Percentiles rank a stretch among this genome's conserved stretches.
Evolutionary conservation across 257 asterid genomes (phyloP).

Genomic region (Solanum phureja): DNA sequence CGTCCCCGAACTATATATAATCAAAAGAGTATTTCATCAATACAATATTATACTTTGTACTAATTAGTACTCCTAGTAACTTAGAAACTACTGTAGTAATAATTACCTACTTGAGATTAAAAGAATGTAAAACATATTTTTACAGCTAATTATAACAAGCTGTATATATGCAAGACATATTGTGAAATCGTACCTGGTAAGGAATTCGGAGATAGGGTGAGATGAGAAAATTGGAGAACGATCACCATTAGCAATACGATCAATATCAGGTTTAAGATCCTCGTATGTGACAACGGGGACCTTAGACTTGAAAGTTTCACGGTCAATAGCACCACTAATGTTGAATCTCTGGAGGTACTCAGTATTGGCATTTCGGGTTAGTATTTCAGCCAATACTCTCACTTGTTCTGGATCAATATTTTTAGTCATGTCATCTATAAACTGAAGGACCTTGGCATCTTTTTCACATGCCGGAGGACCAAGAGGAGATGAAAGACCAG

Average conservation of each 20-base stretch:
- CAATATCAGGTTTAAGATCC: slow-evolving; percentile 65
- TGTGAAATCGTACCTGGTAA: slow-evolving; percentile 45
- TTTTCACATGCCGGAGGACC: slow-evolving; percentile 37
- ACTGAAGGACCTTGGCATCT: slow-evolving; percentile 42
- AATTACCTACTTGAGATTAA: neutral
- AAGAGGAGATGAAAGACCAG: slow-evolving; percentile 17
- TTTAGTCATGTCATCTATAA: slow-evolving; percentile 58
- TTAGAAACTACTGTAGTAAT: neutral
- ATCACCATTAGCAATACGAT: slow-evolving; percentile 74
- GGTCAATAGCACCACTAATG: slow-evolving; percentile 46
- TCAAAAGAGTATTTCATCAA: neutral
- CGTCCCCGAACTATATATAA: slow-evolving; percentile 62
- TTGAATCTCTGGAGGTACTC: slow-evolving; percentile 46
- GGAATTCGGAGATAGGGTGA: slow-evolving; percentile 71
- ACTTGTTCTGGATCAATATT: slow-evolving; percentile 43
- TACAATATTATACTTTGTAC: neutral
- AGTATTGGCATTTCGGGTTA: slow-evolving; percentile 42
- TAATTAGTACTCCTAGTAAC: neutral
- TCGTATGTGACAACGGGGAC: slow-evolving; percentile 62
- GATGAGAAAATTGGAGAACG: slow-evolving; percentile 59
- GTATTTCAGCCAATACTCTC: slow-evolving; percentile 46
- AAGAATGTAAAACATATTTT: neutral
- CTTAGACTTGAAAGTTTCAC: slow-evolving; percentile 53
- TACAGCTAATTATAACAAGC: too few species aligned
- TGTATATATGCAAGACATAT: neutral